Evolutionary conservation across 768 basidiomycete species (phyloP), one percentile per base, ranked within the genome.

Genomic region (Chiua virens): DNA sequence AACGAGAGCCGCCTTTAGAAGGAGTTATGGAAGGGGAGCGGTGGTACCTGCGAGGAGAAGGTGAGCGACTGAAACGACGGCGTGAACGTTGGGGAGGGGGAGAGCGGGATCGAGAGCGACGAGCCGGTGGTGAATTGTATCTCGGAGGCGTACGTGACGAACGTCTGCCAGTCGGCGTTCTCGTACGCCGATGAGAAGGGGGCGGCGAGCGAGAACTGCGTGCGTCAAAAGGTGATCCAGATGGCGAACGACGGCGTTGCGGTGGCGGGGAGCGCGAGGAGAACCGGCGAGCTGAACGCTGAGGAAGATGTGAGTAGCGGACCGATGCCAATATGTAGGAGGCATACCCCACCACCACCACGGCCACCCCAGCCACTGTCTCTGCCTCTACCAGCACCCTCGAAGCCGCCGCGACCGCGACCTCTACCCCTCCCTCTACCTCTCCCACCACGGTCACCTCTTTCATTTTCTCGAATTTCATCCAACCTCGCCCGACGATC

Each of bases 281-380:
- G 28, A 71, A 72, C 17, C 78, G 75, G 49, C 80, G 79, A 37
- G 74, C 72, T 34, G 75, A 74, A 36, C 73, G 76, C 79, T 64
- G 18, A 50, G 45, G 50, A n/a, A 46, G 14, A 42, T 25, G 21
- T 32, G 30, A 38, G 59, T 25, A 67, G 47, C 34, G 44, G 43
- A 41, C 13, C 42, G 38, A 44, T 8, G 36, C 32, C 30, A 50
- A 32, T 17, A 22, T 42, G 10, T 37, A 48, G 20, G 42, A 51
- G 36, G 54, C 65, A 28, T 56, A 63, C 63, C 52, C 80, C 83
- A 45, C 86, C 80, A 45, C 86, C 80, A 21, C 85, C 85, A 59
- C 87, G 74, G 10, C 66, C 72, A 47, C 87, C 83, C 86, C 88
- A 88, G 11, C 86, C 85, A 36, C 75, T 71, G 53, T 85, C 86